Evolutionary conservation across 495 filamentous ascomycete genomes (phyloP), one percentile per base, ranked within the genome.

Genomic region (Xylaria acuta): DNA sequence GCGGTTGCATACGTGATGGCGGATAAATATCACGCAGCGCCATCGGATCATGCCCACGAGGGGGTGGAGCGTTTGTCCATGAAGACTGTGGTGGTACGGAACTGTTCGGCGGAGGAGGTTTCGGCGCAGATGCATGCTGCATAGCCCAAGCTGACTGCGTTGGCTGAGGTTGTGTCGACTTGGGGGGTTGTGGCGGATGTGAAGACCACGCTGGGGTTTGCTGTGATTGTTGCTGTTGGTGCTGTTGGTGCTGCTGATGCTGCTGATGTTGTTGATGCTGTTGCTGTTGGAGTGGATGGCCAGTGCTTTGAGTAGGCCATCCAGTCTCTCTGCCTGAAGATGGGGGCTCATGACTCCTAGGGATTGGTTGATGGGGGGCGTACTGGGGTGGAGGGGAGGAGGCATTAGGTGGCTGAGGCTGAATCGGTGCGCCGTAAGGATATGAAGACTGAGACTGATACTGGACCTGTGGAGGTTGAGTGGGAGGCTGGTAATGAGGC

Each of bases 101-200:
- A 53, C 74, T 81, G 34, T 72, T 80, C 40, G 83, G 78, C 1
- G 75, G 74, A 6, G 77, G 76, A 3, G 82, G 80, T 70, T 85
- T 86, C 18, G 80, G 72, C 54, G 80, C 76, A 27, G 75, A 77
- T 20, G 79, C 82, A 53, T 84, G 82, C 60, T 86, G 83, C 11
- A 78, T 77, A 8, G 75, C 84, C 85, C 85, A 86, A 16, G 83
- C 79, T 3, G 84, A 80, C 43, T 81, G 79, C 8, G 79, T 67
- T 11, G 80, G 79, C 30, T 78, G 78, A 4, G 80, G 77, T 70
- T 84, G 82, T 27, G 76, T 75, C 9, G 80, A 58, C 71, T 84
- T 84, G 11, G 84, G 78, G 5, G 81, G 80, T 16, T 77, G 77
- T 40, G 77, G 75, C 62, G 81, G 80, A 49, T 84, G 83, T 1